Conservation (phyloP, 495 filamentous ascomycete species). For the Letharia columbiana region DNA sequence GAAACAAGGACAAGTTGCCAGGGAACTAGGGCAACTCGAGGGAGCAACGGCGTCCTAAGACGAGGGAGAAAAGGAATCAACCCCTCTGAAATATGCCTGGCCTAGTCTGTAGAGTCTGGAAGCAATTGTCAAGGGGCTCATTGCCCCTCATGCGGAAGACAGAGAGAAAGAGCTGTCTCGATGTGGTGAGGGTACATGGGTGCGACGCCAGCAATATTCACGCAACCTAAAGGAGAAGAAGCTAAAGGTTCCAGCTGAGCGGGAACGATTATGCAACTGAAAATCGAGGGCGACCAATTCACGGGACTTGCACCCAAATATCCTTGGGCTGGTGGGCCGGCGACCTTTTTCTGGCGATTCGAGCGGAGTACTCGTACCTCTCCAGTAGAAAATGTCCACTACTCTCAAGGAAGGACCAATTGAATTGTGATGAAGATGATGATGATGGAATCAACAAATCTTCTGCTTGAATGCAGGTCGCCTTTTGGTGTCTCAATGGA, state of each 20-base stretch:
- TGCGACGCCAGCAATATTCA: not conserved
- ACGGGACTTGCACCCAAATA: not conserved
- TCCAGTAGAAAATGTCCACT: not conserved
- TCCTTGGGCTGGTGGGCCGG: not conserved
- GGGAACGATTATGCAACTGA: not conserved
- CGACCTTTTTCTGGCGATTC: not conserved
- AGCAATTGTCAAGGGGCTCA: not conserved
- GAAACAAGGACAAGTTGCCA: slow-evolving; percentile 1
- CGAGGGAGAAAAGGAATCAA: not conserved
- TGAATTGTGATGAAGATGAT: not conserved
- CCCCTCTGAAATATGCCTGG: not conserved
- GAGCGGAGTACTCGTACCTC: not conserved
- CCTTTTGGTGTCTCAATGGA: not conserved
- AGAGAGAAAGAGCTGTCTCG: not conserved
- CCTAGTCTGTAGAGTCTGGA: not conserved
- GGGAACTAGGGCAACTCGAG: not conserved
- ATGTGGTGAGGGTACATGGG: not conserved
- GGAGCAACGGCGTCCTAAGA: not conserved
- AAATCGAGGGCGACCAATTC: not conserved
- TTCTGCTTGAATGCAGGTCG: not conserved
- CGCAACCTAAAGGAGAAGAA: not conserved
- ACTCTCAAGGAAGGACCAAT: too few relatives aligned
- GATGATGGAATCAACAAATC: not conserved
- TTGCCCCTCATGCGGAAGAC: not conserved
- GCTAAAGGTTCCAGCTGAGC: not conserved